Percentiles rank a stretch among this genome's conserved stretches.
These are phyloP conservation scores for Prunus campanulata DNA, from an alignment of 306 rosid species.

Conservation along the genomic window DNA sequence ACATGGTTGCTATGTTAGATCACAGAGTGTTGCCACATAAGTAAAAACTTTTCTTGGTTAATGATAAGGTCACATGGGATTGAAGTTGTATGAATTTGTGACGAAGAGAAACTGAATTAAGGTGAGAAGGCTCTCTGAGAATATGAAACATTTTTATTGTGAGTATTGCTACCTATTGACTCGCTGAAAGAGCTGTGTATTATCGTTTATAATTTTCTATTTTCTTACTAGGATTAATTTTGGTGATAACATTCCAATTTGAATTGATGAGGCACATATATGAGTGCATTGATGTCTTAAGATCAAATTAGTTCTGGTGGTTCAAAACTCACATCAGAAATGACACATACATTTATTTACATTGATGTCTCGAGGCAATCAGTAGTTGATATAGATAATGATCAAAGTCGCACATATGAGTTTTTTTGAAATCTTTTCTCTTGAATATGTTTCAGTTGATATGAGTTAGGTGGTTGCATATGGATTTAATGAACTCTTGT, in stretches of 20 bases:
- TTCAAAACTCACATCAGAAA: neutral
- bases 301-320: neutral
- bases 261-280: no score
- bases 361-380: neutral
- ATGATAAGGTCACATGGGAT: neutral
- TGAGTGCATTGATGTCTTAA: neutral
- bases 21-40: no score
- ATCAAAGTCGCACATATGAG: neutral
- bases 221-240: neutral
- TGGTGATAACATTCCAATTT: no score
- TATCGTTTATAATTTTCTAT: neutral
- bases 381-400: neutral
- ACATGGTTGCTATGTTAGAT: no score
- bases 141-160: conserved; percentile 12
- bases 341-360: no score
- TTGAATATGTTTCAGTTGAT: no score
- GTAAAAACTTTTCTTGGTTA: no score
- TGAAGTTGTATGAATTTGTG: neutral
- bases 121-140: conserved; percentile 3
- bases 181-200: neutral
- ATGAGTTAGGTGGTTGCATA: no score
- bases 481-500: no score
- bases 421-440: no score
- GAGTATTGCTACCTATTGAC: neutral
- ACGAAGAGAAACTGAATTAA: neutral